Evolutionary conservation across 2,329 filamentous ascomycete species (phyloP).

Genomic region (Verticillium klebahnii): DNA sequence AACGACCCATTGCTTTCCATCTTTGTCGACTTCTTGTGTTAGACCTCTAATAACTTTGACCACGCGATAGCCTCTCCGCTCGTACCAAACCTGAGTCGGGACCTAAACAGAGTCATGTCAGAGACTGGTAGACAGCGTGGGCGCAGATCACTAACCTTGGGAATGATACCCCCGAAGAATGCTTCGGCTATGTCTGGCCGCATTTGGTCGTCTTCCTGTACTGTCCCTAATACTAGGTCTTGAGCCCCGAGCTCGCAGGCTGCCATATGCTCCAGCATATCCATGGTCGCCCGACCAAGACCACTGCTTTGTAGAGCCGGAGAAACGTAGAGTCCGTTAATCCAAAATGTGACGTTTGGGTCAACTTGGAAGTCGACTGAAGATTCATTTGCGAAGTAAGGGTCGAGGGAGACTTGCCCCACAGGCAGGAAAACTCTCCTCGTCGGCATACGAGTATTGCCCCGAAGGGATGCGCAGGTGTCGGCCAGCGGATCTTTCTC

Average conservation of each 20-base stretch:
- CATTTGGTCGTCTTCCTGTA: conserved; percentile 16
- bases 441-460: conserved; percentile 4
- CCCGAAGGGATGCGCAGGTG: conserved; percentile 7
- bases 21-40: conserved; percentile 9
- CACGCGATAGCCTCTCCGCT: conserved; percentile 18
- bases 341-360: conserved; percentile 18
- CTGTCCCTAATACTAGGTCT: conserved; percentile 20
- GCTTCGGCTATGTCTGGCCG: neutral
- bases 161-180: neutral
- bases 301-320: conserved; percentile 18
- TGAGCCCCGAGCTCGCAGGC: conserved; percentile 15
- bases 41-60: conserved; percentile 15
- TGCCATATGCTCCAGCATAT: conserved; percentile 20
- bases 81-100: conserved; percentile 24
- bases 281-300: conserved; percentile 23
- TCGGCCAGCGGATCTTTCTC: conserved; percentile 12
- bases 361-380: conserved; percentile 15
- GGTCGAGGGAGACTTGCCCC: conserved; percentile 25
- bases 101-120: conserved; percentile 11
- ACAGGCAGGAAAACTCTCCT: conserved; percentile 19
- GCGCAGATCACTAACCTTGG: neutral
- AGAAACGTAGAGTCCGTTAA: conserved; percentile 23
- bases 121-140: neutral
- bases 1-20: conserved; percentile 1
- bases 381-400: conserved; percentile 6